Evolutionary conservation across 768 basidiomycete species (phyloP), one percentile per base, ranked within the genome.

Genomic region (Thelephora ganbajun): DNA sequence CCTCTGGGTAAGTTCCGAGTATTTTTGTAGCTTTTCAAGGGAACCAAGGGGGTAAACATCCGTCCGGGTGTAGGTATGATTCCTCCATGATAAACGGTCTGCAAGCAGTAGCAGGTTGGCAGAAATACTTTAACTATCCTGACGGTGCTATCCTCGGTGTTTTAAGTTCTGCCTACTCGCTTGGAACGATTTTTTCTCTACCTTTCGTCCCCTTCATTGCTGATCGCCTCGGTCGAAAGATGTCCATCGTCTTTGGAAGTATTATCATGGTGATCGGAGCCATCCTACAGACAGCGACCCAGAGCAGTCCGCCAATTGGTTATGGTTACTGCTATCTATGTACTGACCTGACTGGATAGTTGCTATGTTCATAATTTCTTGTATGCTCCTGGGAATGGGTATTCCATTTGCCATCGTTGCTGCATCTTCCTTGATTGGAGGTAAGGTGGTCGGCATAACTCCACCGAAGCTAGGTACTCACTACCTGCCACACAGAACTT

Each of bases 341-440:
- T 6, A 45, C 30, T 19, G 39, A 39, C 47, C 45, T 37, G 12
- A 19, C 6, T 39, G 12, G 22, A 3, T 48, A 77, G 75, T 77
- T 48, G 75, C 69, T 0, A 76, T 76, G 73, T 80, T 81, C 56
- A 68, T 79, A 22, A 61, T 70, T 22, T 66, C 76, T 2, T 72
- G 78, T 30, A 69, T 74, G 51, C 64, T 76, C 22, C 57, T 80
- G 33, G 79, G 78, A 14, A 62, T 79, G 45, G 78, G 78, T 44
- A 74, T 78, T 30, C 70, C 74, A 0, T 75, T 81, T 53, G 74
- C 76, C 23, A 74, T 75, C 51, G 74, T 79, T 42, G 77, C 75
- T 14, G 79, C 80, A 2, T 80, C 81, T 0, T 75, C 80, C 14
- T 65, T 83, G 36, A 73, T 83, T 53, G 74, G 72, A 67, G n/a